These are phyloP conservation scores for Nigrospora osmanthi DNA, from an alignment of 2,329 filamentous ascomycete genomes.

Conservation along the genomic window DNA sequence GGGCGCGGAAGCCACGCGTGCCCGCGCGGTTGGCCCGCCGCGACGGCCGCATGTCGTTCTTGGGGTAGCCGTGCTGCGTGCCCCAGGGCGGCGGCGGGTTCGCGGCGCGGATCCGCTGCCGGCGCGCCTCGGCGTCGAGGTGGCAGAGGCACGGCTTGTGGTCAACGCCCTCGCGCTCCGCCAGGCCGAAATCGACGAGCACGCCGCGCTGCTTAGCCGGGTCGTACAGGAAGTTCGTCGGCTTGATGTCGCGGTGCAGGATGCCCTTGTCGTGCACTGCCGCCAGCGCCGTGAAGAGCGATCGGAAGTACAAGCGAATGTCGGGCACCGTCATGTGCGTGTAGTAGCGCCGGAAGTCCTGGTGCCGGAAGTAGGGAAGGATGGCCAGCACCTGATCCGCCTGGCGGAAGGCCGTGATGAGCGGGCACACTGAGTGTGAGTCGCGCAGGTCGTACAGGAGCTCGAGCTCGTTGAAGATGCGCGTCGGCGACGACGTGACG, in stretches of 20 bases:
- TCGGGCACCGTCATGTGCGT: slow-evolving; percentile 79
- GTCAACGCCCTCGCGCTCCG: slow-evolving; percentile 74
- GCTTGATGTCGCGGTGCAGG: slow-evolving; percentile 92
- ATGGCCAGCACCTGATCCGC: slow-evolving; percentile 94
- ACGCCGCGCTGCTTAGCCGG: slow-evolving; percentile 74
- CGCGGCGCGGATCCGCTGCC: slow-evolving; percentile 48
- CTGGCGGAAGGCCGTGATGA: slow-evolving; percentile 94
- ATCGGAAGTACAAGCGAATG: slow-evolving; percentile 83
- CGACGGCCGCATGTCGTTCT: slow-evolving; percentile 80
- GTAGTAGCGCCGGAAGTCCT: slow-evolving; percentile 93
- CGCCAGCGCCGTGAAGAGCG: slow-evolving; percentile 75
- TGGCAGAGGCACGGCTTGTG: slow-evolving; percentile 77
- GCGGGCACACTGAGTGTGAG: slow-evolving; percentile 79
- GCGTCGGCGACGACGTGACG: slow-evolving; percentile 86
- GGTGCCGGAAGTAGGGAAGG: slow-evolving; percentile 90
- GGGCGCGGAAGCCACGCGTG: slow-evolving; percentile 90
- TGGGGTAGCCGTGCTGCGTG: slow-evolving; percentile 67
- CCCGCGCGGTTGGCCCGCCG: slow-evolving; percentile 89
- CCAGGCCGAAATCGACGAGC: slow-evolving; percentile 97
- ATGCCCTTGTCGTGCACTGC: slow-evolving; percentile 80
- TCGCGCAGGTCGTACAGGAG: slow-evolving; percentile 80
- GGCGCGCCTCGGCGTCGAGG: slow-evolving; percentile 54
- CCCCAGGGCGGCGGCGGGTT: slow-evolving; percentile 42
- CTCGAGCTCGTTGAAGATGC: slow-evolving; percentile 94
- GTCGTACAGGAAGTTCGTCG: slow-evolving; percentile 95